Evolutionary conservation across 2,329 filamentous ascomycete species (phyloP).

Genomic region (Aureobasidium sp.): DNA sequence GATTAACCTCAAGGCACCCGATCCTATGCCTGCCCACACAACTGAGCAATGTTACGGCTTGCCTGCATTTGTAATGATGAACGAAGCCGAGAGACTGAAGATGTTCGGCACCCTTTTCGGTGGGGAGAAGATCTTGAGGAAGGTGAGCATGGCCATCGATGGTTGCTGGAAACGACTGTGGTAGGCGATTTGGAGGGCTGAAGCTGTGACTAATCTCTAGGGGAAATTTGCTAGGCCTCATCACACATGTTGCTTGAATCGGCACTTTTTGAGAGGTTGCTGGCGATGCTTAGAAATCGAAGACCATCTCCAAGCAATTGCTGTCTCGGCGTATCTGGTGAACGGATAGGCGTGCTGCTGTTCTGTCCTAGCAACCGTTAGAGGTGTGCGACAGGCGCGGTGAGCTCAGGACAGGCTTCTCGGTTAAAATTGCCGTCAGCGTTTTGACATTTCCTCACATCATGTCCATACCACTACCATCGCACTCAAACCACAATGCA

Average conservation of each 20-base stretch:
- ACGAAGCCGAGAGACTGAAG: constrained; percentile 38
- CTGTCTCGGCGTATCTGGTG: neutral
- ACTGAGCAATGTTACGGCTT: constrained; percentile 36
- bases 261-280: neutral
- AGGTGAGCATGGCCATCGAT: constrained; percentile 46
- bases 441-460: neutral
- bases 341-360: neutral
- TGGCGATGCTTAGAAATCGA: constrained; percentile 9
- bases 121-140: constrained; percentile 44
- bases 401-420: neutral
- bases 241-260: neutral
- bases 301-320: neutral
- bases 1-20: constrained; percentile 32
- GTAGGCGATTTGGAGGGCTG: neutral
- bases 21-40: neutral
- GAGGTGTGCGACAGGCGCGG: neutral
- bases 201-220: constrained; percentile 5
- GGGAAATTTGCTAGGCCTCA: constrained; percentile 7
- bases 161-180: neutral
- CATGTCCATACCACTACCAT: neutral
- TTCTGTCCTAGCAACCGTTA: neutral
- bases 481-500: neutral
- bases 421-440: neutral
- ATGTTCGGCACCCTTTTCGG: constrained; percentile 48
- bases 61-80: constrained; percentile 51